Conservation (phyloP, 345 rosid species). For the Pseudoturritis turrita region DNA sequence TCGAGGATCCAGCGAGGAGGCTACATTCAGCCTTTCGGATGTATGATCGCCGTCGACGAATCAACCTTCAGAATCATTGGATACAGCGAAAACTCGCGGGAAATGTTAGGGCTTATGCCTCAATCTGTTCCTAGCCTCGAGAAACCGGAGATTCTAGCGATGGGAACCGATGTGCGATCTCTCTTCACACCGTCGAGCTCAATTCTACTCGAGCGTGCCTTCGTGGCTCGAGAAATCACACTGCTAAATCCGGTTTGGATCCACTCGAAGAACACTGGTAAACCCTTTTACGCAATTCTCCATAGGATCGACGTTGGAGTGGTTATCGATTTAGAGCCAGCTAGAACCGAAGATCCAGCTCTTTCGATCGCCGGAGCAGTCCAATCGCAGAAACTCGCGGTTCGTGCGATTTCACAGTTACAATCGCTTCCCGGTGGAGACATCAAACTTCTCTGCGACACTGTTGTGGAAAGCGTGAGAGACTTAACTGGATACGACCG, state of each 20-base stretch:
- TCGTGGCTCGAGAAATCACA: slow-evolving; percentile 87
- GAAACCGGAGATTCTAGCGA: slow-evolving; percentile 50
- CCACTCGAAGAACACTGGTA: slow-evolving; percentile 77
- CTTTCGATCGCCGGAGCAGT: slow-evolving; percentile 96
- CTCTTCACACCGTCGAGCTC: slow-evolving; percentile 59
- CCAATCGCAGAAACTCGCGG: slow-evolving; percentile 93
- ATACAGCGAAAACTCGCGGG: slow-evolving; percentile 82
- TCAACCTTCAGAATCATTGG: slow-evolving; percentile 59
- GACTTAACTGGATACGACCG: slow-evolving; percentile 90
- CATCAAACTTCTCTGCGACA: slow-evolving; percentile 75
- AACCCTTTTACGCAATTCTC: slow-evolving; percentile 81
- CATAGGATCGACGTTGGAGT: slow-evolving; percentile 95
- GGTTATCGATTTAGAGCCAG: slow-evolving; percentile 95
- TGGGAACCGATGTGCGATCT: slow-evolving; percentile 73
- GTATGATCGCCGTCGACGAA: slow-evolving; percentile 81
- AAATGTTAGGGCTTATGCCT: slow-evolving; percentile 73
- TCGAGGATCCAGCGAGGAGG: slow-evolving; percentile 92
- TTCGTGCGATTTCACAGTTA: slow-evolving; percentile 81
- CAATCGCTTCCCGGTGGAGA: slow-evolving; percentile 97
- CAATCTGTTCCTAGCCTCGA: slow-evolving; percentile 86
- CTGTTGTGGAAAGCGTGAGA: slow-evolving; percentile 80
- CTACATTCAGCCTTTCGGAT: slow-evolving; percentile 85
- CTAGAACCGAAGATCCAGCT: slow-evolving; percentile 94
- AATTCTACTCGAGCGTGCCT: slow-evolving; percentile 69
- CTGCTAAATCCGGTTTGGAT: slow-evolving; percentile 87